Conservation (phyloP, 139 green algal genomes). For the Spirogloea muscicola region DNA sequence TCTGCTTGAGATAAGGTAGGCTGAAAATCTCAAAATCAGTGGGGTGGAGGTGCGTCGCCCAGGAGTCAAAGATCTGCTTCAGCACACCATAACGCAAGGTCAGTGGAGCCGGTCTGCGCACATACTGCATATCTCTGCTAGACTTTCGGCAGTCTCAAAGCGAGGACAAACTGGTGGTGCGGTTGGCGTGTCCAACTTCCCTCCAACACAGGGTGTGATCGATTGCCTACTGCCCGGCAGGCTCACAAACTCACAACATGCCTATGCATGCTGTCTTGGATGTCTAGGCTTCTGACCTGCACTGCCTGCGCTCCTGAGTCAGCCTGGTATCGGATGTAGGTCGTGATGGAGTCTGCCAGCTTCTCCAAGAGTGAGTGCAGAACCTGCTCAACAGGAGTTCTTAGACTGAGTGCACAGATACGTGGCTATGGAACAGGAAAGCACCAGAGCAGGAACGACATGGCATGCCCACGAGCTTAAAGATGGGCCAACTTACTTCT, state of each 20-base stretch:
- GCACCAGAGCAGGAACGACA: neutral
- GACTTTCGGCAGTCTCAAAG: no score
- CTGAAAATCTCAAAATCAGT: slow-evolving; percentile 75
- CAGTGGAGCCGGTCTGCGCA: no score
- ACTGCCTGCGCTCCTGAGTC: slow-evolving; percentile 74
- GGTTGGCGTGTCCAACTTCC: no score
- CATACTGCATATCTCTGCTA: no score
- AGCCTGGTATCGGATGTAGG: slow-evolving; percentile 82
- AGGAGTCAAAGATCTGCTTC: slow-evolving; percentile 98
- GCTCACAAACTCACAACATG: no score
- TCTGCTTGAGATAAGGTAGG: slow-evolving; percentile 85
- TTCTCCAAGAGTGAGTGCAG: slow-evolving; percentile 79
- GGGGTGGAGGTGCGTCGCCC: slow-evolving; percentile 83
- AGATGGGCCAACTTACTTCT: slow-evolving; percentile 15
- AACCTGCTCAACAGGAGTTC: slow-evolving; percentile 36
- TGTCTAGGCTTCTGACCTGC: no score
- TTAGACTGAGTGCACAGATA: neutral
- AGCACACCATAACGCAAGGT: no score
- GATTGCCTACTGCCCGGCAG: no score
- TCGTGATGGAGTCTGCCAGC: slow-evolving; percentile 77
- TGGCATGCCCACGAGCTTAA: neutral
- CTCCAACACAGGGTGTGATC: no score
- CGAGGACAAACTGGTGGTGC: no score
- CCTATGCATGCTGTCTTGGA: no score
- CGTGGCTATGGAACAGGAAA: neutral